Evolutionary conservation across 306 rosid species (phyloP).

Genomic region (Comarum palustre): DNA sequence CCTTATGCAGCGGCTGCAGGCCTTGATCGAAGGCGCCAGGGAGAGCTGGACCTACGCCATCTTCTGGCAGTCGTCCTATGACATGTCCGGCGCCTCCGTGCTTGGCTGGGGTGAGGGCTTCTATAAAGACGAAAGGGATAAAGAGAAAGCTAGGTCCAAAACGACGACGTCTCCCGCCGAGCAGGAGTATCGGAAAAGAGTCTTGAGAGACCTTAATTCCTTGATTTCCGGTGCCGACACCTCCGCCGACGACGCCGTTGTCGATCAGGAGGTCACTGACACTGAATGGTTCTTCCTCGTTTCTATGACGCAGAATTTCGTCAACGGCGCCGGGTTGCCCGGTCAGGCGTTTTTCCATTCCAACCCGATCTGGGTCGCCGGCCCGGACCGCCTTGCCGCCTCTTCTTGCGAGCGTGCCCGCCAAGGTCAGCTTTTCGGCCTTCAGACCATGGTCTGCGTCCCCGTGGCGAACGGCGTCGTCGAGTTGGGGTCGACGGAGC

Average conservation of each 20-base stretch:
- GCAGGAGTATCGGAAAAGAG: conserved; percentile 75
- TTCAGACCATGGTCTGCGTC: conserved; percentile 71
- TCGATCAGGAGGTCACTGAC: conserved; percentile 78
- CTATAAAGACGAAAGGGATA: conserved; percentile 81
- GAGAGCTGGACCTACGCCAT: conserved; percentile 92
- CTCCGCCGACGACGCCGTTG: conserved; percentile 49
- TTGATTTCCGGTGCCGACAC: conserved; percentile 65
- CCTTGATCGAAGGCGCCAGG: conserved; percentile 64
- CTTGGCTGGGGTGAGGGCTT: conserved; percentile 96
- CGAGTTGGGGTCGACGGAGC: conserved; percentile 76
- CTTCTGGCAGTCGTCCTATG: conserved; percentile 88
- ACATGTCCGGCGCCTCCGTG: conserved; percentile 47
- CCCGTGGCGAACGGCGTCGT: conserved; percentile 79
- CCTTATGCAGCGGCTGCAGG: conserved; percentile 81
- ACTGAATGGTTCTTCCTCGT: conserved; percentile 94
- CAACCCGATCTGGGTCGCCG: conserved; percentile 65
- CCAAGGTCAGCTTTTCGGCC: conserved; percentile 59
- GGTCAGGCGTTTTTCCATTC: conserved; percentile 64
- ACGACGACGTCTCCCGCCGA: conserved; percentile 42
- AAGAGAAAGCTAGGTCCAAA: conserved; percentile 39
- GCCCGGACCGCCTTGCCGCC: conserved; percentile 42
- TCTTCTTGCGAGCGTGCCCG: conserved; percentile 71
- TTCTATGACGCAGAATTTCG: conserved; percentile 87
- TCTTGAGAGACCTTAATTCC: conserved; percentile 81
- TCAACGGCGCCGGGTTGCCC: conserved; percentile 59